These are phyloP conservation scores for Colletotrichum limetticola DNA, from an alignment of 2,329 filamentous ascomycete species.

Conservation along the genomic window DNA sequence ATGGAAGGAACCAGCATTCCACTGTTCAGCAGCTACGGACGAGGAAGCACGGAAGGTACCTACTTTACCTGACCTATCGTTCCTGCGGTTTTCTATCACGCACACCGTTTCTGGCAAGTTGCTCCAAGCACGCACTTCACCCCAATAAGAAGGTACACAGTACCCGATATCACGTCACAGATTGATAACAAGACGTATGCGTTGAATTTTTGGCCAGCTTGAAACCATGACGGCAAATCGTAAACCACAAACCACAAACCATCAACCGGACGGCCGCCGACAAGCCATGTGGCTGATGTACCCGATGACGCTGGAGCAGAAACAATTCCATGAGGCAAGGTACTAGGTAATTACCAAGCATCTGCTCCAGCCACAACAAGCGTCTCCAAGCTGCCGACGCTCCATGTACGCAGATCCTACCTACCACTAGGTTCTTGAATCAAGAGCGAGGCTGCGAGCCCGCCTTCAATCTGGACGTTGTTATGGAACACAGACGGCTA, in stretches of 20 bases:
- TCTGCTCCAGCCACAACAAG: neutral
- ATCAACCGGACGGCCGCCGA: neutral
- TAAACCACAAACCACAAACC: no score
- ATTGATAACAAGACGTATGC: neutral
- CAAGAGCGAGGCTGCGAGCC: neutral
- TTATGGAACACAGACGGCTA: neutral
- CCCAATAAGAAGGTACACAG: slow-evolving; percentile 1
- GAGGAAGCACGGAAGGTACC: no score
- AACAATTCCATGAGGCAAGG: neutral
- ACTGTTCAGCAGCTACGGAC: no score
- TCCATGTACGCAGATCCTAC: neutral
- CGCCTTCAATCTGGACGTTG: neutral
- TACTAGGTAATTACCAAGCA: neutral
- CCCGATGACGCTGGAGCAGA: neutral
- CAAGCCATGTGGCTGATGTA: slow-evolving; percentile 8
- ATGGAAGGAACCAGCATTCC: neutral
- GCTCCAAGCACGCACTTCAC: neutral
- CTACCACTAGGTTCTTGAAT: neutral
- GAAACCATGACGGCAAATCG: neutral
- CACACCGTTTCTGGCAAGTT: neutral
- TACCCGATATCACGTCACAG: neutral
- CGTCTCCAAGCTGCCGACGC: neutral
- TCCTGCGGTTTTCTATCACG: neutral
- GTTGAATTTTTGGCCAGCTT: neutral
- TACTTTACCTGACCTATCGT: neutral